These are phyloP conservation scores for Candida pini DNA, from an alignment of 805 yeast species.

Conservation along the genomic window DNA sequence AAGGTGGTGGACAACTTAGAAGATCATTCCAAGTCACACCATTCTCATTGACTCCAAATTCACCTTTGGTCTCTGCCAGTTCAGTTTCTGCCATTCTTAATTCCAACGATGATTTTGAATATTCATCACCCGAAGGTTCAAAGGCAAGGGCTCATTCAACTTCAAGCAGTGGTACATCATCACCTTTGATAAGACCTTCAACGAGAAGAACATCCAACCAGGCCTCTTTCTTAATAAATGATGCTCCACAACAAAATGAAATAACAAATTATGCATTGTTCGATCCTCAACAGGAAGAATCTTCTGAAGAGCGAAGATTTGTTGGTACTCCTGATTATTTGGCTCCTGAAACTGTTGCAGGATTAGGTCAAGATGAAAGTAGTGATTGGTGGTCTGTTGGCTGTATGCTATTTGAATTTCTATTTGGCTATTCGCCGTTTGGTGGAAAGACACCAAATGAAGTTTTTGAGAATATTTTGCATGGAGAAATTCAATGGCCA, in stretches of 20 bases:
- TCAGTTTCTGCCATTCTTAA: conserved; percentile 9
- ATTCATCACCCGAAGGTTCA: conserved; percentile 1
- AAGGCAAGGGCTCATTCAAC: conserved; percentile 26
- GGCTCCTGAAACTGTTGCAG: conserved; percentile 92
- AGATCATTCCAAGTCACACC: conserved; percentile 19
- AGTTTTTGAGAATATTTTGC: conserved; percentile 78
- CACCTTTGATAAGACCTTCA: conserved; percentile 45
- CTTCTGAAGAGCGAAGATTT: conserved; percentile 53
- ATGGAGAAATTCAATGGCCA: conserved; percentile 83
- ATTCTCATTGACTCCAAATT: conserved; percentile 22
- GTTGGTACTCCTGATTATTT: conserved; percentile 98
- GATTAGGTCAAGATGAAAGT: conserved; percentile 73
- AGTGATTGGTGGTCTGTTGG: conserved; percentile 99
- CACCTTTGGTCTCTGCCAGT: conserved; percentile 19
- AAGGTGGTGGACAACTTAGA: conserved; percentile 1
- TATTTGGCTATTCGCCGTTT: conserved; percentile 94
- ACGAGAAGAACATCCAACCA: conserved; percentile 48
- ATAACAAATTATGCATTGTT: conserved; percentile 54
- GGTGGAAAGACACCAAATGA: conserved; percentile 73
- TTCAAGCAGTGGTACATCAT: conserved; percentile 34
- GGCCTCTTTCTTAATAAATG: conserved; percentile 46
- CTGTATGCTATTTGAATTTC: conserved; percentile 85
- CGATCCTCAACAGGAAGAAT: conserved; percentile 55
- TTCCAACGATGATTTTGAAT: conserved; percentile 12
- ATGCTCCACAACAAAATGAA: conserved; percentile 30